Base-by-base conservation (phyloP, 2,329 filamentous ascomycete genomes). In the Penicillium freii region DNA sequence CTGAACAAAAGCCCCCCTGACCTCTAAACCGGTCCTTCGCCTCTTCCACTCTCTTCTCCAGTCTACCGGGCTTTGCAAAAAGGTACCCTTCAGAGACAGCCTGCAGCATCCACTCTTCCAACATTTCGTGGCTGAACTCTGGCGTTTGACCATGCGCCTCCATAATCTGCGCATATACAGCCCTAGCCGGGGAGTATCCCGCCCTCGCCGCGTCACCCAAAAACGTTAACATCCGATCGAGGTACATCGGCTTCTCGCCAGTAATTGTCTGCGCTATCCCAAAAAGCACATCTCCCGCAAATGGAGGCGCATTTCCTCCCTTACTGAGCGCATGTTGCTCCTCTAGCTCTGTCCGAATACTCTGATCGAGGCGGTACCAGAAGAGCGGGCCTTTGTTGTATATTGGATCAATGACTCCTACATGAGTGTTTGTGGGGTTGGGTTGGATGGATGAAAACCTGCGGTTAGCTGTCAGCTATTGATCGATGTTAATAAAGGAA, bases 331-430 rank as follows among this genome's bases (percentile, higher is more conserved):
- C 33, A 53, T 67, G 64, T 50, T 70, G 68, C 11, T 59, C 51
- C 47, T 69, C 66, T 1, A 70, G 60, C 46, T 69, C 67, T 13
- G 50, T 38, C 11, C 62, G 57, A 15, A 70, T 64, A 31, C 64
- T 58, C 2, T 55, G 48, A 31, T 70, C 66, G 0, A 70, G 60
- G 27, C 63, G 44, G 48, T 67, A 68, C 68, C 67, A 70, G 42
- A 70, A 70, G 2, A 64, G 56, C 1, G 68, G 62, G 0, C 68
- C 68, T 60, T 68, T 68, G 43, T 69, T 69, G 44, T 69, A 67
- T 13, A 65, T 57, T 2, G 65, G 65, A 31, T 70, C 66, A 11
- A 67, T 62, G 15, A 61, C 62, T 17, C 67, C 67, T 17, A 60
- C 58, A 57, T 60, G 47, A 6, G 45, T 55, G 31, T 39, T 45